Base-by-base conservation (phyloP, 768 basidiomycete species). In the Phaeotremella skinneri region DNA sequence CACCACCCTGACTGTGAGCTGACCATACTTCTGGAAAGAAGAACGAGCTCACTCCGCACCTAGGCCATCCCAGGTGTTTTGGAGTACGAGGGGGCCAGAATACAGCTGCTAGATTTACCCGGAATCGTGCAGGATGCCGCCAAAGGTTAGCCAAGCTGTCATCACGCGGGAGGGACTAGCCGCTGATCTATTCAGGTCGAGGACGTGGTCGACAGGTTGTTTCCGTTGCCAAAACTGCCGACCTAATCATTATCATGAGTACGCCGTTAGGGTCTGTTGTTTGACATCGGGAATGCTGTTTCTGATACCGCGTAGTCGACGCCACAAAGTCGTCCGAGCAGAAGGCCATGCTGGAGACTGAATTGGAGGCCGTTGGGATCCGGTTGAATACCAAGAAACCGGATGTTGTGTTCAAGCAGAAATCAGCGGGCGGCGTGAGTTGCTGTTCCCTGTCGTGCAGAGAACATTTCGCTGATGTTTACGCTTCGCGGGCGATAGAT, bases 121-220 rank as follows among this genome's bases (percentile, higher is more conserved):
- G 93, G 93, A 77, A 97, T 97, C 66, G 91, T 97, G 6, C 78
- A 79, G 56, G 79, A 78, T 49, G 79, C 79, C 7, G 75, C 79
- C 7, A 74, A 74, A 51, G 72, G 72, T 72, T 25, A 52, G 69
- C 30, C 9, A 4, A 20, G 9, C 20, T 11, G 9, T 39, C 37
- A 21, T 14, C 34, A 9, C 11, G 11, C 26, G 6, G 37, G n/a
- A 39, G n/a, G 13, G 16, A 52, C 6, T 16, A 4, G 49, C 20
- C 9, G 20, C 39, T 49, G 52, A 47, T 26, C 13, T 7, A 16
- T 5, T n/a, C 30, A 71, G 87, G 89, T 61, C 84, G 92, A 63
- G 93, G 94, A 11, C 84, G 94, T 66, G 94, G 94, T 29, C 85
- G 94, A 65, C 94, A 99, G 78, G 94, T 99, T 32, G 93, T 99